Base-by-base conservation (phyloP, 2,329 filamentous ascomycete species). In the Corynespora cassiicola region DNA sequence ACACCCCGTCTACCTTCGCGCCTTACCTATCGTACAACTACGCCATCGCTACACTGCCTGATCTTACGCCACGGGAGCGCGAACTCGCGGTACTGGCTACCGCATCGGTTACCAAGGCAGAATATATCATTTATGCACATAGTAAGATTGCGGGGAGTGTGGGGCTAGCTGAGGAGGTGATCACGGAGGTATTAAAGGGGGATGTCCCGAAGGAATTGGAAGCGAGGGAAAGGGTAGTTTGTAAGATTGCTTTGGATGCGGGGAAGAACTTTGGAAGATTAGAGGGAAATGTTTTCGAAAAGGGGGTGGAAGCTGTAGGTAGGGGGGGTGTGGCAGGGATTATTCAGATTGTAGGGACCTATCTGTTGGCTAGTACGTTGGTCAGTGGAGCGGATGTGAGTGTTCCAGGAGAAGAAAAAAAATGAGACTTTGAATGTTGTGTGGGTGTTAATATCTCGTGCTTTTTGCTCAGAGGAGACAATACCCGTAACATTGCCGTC, bases 91-190 rank as follows among this genome's bases (percentile, higher is more conserved):
- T 18, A 4, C 22, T 48, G 17, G 40, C 40, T 4, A 37, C 29
- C 3, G n/a, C 8, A 8, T 31, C 36, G 7, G 32, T 41, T 2
- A 45, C 40, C n/a, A 16, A 33, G 7, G 17, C 12, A 4, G 25
- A 27, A 7, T 48, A 38, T 12, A 22, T 44, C 11, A 11, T 19
- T 2, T 41, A 47, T 14, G 36, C 40, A 28, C 44, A 47, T 22
- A 31, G 26, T 16, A 36, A 36, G 21, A 43, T 43, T 23, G 39
- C 27, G 15, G 15, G 44, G 3, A 8, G 22, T 4, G 33, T 43
- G 1, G 40, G 44, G 6, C 23, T 47, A 12, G 23, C 25, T 15
- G 5, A 29, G 17, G 36, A 33, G 17, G 31, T 40, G 24, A 36
- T 38, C 6, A 17, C 26, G 3, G 24, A 8, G 11, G 44, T 40